Conservation (phyloP, 2,329 filamentous ascomycete genomes). For the Nemania diffusa region DNA sequence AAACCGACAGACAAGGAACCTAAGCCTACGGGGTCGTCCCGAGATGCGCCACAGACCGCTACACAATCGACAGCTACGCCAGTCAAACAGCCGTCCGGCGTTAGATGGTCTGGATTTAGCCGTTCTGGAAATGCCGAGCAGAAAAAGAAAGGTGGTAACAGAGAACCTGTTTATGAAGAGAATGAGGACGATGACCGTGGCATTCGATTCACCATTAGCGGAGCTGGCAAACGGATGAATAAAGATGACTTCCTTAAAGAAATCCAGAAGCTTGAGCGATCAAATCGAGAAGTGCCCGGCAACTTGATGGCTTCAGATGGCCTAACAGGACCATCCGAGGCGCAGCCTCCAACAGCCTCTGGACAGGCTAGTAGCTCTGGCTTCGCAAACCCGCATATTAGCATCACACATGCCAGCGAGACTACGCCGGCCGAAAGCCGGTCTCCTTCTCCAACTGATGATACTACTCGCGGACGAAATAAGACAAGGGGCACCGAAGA, state of each 20-base stretch:
- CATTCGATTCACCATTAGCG: slow-evolving; percentile 80
- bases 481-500: slow-evolving; percentile 35
- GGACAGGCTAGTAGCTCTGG: slow-evolving; percentile 11
- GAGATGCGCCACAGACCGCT: slow-evolving; percentile 44
- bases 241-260: slow-evolving; percentile 83
- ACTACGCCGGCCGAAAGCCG: slow-evolving; percentile 37
- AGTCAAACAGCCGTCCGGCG: slow-evolving; percentile 53
- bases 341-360: not conserved
- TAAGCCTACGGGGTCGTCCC: slow-evolving; percentile 44
- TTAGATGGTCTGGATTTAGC: slow-evolving; percentile 63
- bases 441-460: slow-evolving; percentile 33
- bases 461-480: slow-evolving; percentile 40
- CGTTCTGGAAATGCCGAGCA: slow-evolving; percentile 47
- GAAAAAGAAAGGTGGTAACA: slow-evolving; percentile 54
- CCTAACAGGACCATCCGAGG: not conserved
- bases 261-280: slow-evolving; percentile 76
- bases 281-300: slow-evolving; percentile 66
- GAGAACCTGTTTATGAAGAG: slow-evolving; percentile 53
- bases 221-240: slow-evolving; percentile 78
- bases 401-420: slow-evolving; percentile 45
- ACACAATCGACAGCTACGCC: slow-evolving; percentile 45
- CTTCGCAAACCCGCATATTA: slow-evolving; percentile 39
- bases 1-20: slow-evolving; percentile 54
- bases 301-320: slow-evolving; percentile 60
- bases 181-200: slow-evolving; percentile 74